Evolutionary conservation across 2,329 filamentous ascomycete genomes (phyloP).

Genomic region (Tolypocladium cylindrosporum): DNA sequence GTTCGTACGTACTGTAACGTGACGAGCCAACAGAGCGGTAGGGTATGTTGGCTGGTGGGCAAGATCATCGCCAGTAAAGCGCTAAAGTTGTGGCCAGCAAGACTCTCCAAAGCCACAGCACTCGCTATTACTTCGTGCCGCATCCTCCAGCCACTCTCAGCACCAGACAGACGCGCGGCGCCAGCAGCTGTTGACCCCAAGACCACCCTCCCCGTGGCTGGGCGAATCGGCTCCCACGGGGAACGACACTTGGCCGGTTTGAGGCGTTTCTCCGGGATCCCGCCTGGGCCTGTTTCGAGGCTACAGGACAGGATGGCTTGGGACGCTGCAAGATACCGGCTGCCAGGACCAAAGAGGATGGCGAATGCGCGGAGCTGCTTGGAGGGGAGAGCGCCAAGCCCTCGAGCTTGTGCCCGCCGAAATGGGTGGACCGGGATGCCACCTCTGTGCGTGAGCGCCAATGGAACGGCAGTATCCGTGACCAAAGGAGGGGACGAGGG

Average conservation of each 20-base stretch:
- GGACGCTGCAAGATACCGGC: background rate
- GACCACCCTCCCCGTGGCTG: background rate
- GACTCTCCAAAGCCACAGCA: background rate
- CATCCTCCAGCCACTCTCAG: background rate
- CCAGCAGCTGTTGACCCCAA: slow-evolving; percentile 3
- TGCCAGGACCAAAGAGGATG: background rate
- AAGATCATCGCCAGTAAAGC: background rate
- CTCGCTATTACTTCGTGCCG: background rate
- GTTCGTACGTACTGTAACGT: background rate
- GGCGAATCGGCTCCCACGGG: slow-evolving; percentile 1
- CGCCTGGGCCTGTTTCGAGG: slow-evolving; percentile 11
- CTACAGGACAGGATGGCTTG: background rate
- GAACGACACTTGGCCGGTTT: slow-evolving; percentile 16
- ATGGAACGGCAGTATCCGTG: slow-evolving; percentile 23
- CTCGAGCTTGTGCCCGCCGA: slow-evolving; percentile 11
- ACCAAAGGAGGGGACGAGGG: slow-evolving; percentile 13
- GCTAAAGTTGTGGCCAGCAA: background rate
- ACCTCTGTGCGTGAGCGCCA: slow-evolving; percentile 20
- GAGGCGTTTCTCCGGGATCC: slow-evolving; percentile 18
- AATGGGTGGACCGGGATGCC: slow-evolving; percentile 15
- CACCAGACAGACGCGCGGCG: slow-evolving; percentile 6
- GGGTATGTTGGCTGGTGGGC: background rate
- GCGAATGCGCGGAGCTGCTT: background rate
- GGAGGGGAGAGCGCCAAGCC: slow-evolving; percentile 4
- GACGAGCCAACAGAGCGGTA: background rate